Evolutionary conservation across 768 basidiomycete genomes (phyloP).

Genomic region (Mycena amicta): DNA sequence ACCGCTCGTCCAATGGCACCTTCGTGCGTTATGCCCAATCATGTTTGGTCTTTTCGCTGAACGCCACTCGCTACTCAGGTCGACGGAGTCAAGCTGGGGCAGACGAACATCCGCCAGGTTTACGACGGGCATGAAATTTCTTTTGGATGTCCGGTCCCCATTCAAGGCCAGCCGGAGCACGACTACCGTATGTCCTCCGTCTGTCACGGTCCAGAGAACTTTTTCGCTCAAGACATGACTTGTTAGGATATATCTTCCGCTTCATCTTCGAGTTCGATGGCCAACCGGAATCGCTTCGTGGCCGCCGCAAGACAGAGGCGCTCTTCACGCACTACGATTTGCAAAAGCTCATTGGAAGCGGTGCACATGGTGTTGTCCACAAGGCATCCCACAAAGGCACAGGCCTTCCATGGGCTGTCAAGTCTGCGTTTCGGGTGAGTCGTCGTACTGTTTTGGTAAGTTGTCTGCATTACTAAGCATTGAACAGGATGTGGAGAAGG

Average conservation of each 20-base stretch:
- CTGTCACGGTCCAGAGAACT: too few relatives aligned
- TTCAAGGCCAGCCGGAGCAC: slow-evolving; percentile 29
- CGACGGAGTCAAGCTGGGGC: slow-evolving; percentile 45
- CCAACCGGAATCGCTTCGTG: not conserved
- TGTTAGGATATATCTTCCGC: slow-evolving; percentile 19
- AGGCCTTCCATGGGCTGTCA: slow-evolving; percentile 62
- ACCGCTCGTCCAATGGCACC: slow-evolving; percentile 51
- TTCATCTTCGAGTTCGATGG: slow-evolving; percentile 1
- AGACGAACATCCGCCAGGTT: slow-evolving; percentile 39
- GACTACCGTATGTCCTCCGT: slow-evolving; percentile 50
- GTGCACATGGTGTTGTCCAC: slow-evolving; percentile 68
- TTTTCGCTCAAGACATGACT: not conserved
- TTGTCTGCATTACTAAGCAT: not conserved
- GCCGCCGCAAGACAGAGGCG: slow-evolving; percentile 35
- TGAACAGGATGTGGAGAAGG: slow-evolving; percentile 16
- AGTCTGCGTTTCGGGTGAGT: slow-evolving; percentile 45
- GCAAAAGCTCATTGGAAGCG: slow-evolving; percentile 48
- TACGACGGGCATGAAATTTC: slow-evolving; percentile 63
- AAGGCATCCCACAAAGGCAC: slow-evolving; percentile 59
- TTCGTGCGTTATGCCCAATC: slow-evolving; percentile 33
- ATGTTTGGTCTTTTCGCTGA: not conserved
- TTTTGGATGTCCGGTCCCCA: slow-evolving; percentile 47
- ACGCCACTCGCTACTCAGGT: too few relatives aligned
- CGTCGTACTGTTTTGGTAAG: not conserved
- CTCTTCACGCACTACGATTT: slow-evolving; percentile 46